Conservation (phyloP, 108 stramenopile species). For the Nitzschia inconspicua region DNA sequence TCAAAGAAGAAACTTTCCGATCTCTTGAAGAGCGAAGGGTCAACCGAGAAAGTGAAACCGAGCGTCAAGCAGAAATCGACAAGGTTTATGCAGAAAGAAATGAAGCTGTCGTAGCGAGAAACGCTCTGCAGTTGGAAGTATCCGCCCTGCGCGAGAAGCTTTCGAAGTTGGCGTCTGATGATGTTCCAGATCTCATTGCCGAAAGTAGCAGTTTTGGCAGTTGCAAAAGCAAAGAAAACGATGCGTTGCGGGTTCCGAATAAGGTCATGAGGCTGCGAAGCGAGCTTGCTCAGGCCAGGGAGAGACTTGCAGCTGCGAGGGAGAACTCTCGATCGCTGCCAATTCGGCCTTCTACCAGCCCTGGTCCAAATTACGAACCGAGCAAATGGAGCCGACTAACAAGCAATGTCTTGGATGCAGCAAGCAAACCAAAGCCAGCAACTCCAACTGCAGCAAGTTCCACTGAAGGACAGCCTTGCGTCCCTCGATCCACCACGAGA, state of each 20-base stretch:
- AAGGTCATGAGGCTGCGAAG: constrained; percentile 13
- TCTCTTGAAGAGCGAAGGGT: constrained; percentile 22
- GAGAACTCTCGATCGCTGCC: constrained; percentile 2
- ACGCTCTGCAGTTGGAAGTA: constrained; percentile 4
- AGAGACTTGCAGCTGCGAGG: constrained; percentile 15
- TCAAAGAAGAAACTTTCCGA: constrained; percentile 15
- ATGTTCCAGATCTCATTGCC: too few species aligned
- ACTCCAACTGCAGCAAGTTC: neutral
- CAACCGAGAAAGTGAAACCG: constrained; percentile 3
- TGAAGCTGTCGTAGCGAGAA: neutral
- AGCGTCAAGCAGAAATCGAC: constrained; percentile 1
- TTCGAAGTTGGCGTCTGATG: neutral
- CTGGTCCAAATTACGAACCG: too few species aligned
- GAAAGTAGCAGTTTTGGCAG: too few species aligned
- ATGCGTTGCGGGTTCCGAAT: neutral
- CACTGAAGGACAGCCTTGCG: neutral
- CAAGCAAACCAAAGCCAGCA: too few species aligned
- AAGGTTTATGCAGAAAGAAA: constrained; percentile 5
- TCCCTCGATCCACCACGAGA: neutral
- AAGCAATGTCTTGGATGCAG: too few species aligned
- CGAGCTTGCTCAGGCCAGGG: constrained; percentile 19
- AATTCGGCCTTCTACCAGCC: too few species aligned
- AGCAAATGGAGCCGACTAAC: too few species aligned
- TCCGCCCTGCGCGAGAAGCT: constrained; percentile 20
- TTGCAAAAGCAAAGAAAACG: neutral